phyloP scores from a whole-genome alignment of 352 stramenopile genomes.

The Pythium rhizo-oryzae region DNA sequence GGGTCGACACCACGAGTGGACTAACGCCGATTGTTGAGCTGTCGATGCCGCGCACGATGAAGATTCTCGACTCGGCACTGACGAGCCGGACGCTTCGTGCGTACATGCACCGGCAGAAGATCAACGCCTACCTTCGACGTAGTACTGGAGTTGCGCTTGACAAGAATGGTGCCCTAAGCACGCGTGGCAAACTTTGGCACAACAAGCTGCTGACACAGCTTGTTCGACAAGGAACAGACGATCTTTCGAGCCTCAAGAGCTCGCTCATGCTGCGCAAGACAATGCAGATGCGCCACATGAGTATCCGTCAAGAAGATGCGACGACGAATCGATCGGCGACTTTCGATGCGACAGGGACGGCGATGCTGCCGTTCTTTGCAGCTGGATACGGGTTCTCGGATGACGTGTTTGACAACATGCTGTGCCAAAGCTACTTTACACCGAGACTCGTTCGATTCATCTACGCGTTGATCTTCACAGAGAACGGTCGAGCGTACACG shows the following conservation, averaged over 20 bases:
- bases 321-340: slow-evolving; percentile 23
- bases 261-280: slow-evolving; percentile 48
- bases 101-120: slow-evolving; percentile 36
- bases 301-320: slow-evolving; percentile 45
- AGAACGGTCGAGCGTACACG: slow-evolving; percentile 35
- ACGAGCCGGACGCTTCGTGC: slow-evolving; percentile 50
- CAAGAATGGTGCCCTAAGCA: slow-evolving; percentile 3
- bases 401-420: slow-evolving; percentile 75
- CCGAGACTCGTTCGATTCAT: slow-evolving; percentile 63
- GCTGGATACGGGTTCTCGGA: slow-evolving; percentile 63
- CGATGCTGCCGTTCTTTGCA: slow-evolving; percentile 63
- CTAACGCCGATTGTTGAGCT: slow-evolving; percentile 67
- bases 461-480: slow-evolving; percentile 64
- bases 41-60: slow-evolving; percentile 63
- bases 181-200: background rate
- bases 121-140: slow-evolving; percentile 19
- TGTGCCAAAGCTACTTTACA: slow-evolving; percentile 75
- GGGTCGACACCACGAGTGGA: slow-evolving; percentile 42
- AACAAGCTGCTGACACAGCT: slow-evolving; percentile 16
- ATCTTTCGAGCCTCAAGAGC: slow-evolving; percentile 41
- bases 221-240: slow-evolving; percentile 23
- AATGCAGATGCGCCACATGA: slow-evolving; percentile 40
- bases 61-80: slow-evolving; percentile 68
- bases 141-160: background rate
- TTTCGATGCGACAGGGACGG: slow-evolving; percentile 50